A percentile compares a stretch with the other conserved stretches of the same genome.
These are phyloP conservation scores for Tylopilus sp. DNA, from an alignment of 1,284 basidiomycete species.

Conservation along the genomic window DNA sequence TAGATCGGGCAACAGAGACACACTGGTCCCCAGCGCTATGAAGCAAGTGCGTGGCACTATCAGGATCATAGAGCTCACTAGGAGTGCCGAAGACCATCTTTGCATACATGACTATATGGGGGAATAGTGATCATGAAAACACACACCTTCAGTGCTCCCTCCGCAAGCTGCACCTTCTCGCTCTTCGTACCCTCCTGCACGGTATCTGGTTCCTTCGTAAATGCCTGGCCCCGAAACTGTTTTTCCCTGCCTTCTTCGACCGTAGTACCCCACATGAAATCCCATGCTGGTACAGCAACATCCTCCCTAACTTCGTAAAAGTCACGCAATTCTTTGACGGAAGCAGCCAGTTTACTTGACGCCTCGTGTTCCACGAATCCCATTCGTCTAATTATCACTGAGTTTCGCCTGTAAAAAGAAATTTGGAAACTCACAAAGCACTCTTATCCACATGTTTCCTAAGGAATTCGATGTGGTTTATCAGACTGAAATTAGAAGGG, in stretches of 20 bases:
- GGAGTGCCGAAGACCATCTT: constrained; percentile 79
- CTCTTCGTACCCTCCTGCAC: constrained; percentile 33
- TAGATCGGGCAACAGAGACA: constrained; percentile 52
- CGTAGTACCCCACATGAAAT: constrained; percentile 67
- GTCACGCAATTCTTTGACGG: constrained; percentile 45
- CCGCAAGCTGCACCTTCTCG: constrained; percentile 51
- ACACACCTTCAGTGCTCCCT: constrained; percentile 66
- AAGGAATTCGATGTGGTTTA: constrained; percentile 75
- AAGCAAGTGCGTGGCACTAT: constrained; percentile 54
- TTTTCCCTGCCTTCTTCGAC: constrained; percentile 77
- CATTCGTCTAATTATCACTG: constrained; percentile 44
- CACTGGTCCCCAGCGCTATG: constrained; percentile 49
- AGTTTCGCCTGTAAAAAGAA: constrained; percentile 5
- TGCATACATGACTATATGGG: constrained; percentile 5
- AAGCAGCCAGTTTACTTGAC: constrained; percentile 41
- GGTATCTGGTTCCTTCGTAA: constrained; percentile 46
- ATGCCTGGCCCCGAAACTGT: constrained; percentile 54
- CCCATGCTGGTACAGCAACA: constrained; percentile 49
- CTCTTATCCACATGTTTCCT: constrained; percentile 81
- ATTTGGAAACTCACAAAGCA: constrained; percentile 59
- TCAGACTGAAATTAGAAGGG: constrained; percentile 71
- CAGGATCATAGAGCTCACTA: constrained; percentile 59
- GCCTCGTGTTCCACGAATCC: constrained; percentile 48
- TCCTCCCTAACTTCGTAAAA: constrained; percentile 51
- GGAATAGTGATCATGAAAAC: not conserved